Evolutionary conservation across 2,329 filamentous ascomycete genomes (phyloP).

Genomic region (Apiospora marii): DNA sequence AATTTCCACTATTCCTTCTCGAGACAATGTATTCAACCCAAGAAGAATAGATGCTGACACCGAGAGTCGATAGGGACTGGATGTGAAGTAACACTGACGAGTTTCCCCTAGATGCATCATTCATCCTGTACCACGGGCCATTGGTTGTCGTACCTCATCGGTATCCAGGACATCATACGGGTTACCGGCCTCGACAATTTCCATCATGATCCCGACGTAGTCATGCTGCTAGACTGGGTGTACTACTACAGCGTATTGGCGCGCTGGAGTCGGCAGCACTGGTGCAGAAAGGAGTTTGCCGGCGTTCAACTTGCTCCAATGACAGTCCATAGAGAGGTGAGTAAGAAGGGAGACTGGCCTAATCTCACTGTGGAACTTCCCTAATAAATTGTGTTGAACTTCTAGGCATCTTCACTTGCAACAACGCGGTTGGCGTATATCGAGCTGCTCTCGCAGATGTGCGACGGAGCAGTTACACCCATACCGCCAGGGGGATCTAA

Average conservation of each 20-base stretch:
- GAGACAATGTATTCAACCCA: too few species aligned
- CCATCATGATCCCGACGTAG: slow-evolving; percentile 29
- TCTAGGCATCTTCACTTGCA: background rate
- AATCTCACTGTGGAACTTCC: too few species aligned
- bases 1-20: too few species aligned
- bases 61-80: too few species aligned
- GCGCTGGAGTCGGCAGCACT: slow-evolving; percentile 38
- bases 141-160: slow-evolving; percentile 31
- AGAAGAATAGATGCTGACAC: too few species aligned
- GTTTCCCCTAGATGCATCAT: slow-evolving; percentile 2
- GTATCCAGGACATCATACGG: slow-evolving; percentile 34
- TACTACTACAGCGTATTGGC: slow-evolving; percentile 41
- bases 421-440: background rate
- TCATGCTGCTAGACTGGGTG: slow-evolving; percentile 38
- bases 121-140: slow-evolving; percentile 32
- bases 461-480: background rate
- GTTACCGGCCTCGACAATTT: slow-evolving; percentile 24
- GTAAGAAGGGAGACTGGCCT: background rate
- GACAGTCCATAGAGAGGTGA: background rate
- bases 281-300: slow-evolving; percentile 30
- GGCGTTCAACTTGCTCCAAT: background rate
- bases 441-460: background rate
- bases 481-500: background rate
- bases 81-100: background rate
- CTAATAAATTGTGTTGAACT: too few species aligned